Conservation (phyloP, 164 flowering plant species). For the Chimonanthus salicifolius region DNA sequence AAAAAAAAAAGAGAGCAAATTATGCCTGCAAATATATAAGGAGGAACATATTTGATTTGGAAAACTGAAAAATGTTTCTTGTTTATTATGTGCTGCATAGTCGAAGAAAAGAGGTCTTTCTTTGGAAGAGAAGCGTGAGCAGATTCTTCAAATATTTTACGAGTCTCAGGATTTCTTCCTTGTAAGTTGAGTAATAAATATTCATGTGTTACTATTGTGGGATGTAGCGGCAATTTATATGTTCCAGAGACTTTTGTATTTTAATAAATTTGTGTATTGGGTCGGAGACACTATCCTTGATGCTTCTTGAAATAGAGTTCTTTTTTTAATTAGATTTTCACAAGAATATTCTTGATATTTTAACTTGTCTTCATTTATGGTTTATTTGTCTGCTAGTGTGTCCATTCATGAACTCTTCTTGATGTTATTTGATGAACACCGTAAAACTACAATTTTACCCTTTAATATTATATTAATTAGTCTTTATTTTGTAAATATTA, state of each 20-base stretch:
- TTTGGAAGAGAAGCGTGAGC: conserved; percentile 95
- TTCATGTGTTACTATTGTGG: not conserved
- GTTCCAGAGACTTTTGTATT: too few species aligned
- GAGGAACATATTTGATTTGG: not conserved
- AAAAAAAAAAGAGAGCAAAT: too few species aligned
- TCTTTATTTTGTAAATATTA: too few species aligned
- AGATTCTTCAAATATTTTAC: conserved; percentile 88
- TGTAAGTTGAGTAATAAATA: conserved; percentile 38
- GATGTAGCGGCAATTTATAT: not conserved
- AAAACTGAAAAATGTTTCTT: conserved; percentile 1
- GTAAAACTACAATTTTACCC: too few species aligned
- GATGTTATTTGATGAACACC: too few species aligned
- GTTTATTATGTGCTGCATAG: conserved; percentile 24
- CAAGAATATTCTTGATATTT: not conserved
- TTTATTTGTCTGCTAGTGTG: not conserved
- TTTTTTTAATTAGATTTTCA: not conserved
- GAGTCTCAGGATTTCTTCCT: conserved; percentile 90
- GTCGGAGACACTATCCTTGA: not conserved
- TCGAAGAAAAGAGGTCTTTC: conserved; percentile 97
- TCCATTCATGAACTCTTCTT: too few species aligned
- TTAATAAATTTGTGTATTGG: not conserved
- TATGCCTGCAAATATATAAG: not conserved
- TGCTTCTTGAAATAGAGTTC: not conserved
- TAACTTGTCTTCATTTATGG: not conserved
- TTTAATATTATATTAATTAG: too few species aligned